These are phyloP conservation scores for Westerdykella aurantiaca DNA, from an alignment of 2,329 filamentous ascomycete genomes.

Conservation along the genomic window DNA sequence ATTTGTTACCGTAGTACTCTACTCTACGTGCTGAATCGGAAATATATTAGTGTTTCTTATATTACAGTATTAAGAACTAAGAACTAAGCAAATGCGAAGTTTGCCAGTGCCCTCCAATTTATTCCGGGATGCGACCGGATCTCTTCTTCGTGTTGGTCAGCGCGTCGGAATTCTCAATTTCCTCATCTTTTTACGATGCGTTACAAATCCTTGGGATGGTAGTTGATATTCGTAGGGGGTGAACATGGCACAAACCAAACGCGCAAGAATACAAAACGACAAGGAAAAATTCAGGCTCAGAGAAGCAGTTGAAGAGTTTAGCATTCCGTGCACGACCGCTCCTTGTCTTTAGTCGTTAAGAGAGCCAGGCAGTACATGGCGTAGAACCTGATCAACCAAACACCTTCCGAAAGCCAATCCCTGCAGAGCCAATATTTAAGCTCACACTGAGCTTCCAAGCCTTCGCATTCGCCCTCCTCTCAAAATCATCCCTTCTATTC, in stretches of 20 bases:
- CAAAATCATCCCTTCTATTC: constrained; percentile 19
- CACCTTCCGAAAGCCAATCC: too few species aligned
- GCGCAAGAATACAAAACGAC: background rate
- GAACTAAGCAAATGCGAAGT: background rate
- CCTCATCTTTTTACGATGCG: too few species aligned
- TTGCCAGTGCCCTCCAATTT: background rate
- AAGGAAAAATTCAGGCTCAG: background rate
- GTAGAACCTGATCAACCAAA: too few species aligned
- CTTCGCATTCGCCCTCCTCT: constrained; percentile 16
- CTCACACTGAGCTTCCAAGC: constrained; percentile 27
- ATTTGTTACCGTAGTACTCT: background rate
- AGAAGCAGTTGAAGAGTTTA: background rate
- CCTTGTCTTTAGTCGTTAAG: too few species aligned
- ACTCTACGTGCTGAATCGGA: background rate
- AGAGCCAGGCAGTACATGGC: too few species aligned
- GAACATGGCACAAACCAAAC: too few species aligned
- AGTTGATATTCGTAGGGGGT: too few species aligned
- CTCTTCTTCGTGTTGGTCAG: too few species aligned
- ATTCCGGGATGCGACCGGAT: too few species aligned
- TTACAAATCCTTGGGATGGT: too few species aligned
- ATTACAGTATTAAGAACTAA: background rate
- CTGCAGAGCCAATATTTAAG: constrained; percentile 15
- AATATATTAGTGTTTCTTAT: background rate
- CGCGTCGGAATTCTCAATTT: too few species aligned
- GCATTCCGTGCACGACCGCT: too few species aligned